Conservation (phyloP, 495 filamentous ascomycete genomes). For the Paragyromitra xinjiangensis region DNA sequence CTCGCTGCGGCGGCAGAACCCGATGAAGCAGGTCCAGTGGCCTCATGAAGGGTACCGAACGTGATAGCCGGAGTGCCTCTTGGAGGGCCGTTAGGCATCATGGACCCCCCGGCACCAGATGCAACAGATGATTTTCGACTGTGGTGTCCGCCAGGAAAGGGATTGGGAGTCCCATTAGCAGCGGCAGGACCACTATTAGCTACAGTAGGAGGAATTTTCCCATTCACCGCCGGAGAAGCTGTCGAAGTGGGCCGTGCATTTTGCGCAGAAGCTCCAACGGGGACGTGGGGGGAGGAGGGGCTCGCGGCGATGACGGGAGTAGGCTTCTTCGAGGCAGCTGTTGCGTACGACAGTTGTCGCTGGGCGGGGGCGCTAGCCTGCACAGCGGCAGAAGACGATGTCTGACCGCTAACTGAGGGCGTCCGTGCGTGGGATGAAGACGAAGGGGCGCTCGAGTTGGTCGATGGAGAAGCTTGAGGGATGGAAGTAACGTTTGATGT, state of each 20-base stretch:
- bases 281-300: slow-evolving; percentile 45
- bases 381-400: slow-evolving; percentile 57
- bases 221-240: slow-evolving; percentile 57
- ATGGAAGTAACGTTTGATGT: slow-evolving; percentile 54
- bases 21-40: slow-evolving; percentile 48
- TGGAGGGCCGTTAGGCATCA: slow-evolving; percentile 56
- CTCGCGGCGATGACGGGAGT: slow-evolving; percentile 50
- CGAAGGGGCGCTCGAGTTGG: slow-evolving; percentile 53
- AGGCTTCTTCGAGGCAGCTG: slow-evolving; percentile 54
- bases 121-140: slow-evolving; percentile 57
- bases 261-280: slow-evolving; percentile 55
- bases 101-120: slow-evolving; percentile 53
- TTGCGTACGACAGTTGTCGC: slow-evolving; percentile 57
- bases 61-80: slow-evolving; percentile 46
- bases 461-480: slow-evolving; percentile 52
- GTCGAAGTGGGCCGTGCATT: slow-evolving; percentile 56
- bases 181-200: slow-evolving; percentile 52
- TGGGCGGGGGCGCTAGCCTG: slow-evolving; percentile 57
- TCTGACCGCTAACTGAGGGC: slow-evolving; percentile 57
- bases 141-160: slow-evolving; percentile 51
- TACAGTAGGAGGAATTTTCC: slow-evolving; percentile 56
- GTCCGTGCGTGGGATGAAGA: slow-evolving; percentile 55
- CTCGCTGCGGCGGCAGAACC: slow-evolving; percentile 54
- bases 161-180: slow-evolving; percentile 50
- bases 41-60: slow-evolving; percentile 54